phyloP scores from a whole-genome alignment of 202 grass and related monocot genomes.

The Setaria italica region DNA sequence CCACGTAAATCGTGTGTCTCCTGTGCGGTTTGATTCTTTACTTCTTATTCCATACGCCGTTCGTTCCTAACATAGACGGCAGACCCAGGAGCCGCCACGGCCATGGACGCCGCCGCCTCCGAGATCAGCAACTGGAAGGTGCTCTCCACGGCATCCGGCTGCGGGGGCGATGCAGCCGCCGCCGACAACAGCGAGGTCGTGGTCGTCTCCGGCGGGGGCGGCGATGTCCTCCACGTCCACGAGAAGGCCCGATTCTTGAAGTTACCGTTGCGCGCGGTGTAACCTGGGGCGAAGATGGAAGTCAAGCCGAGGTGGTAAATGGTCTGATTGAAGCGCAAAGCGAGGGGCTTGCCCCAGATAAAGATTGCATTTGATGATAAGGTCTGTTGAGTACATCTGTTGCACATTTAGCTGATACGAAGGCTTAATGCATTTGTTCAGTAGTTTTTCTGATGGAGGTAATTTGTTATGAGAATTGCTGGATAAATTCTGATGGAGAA shows the following conservation, averaged over 20 bases:
- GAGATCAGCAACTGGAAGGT: conserved; percentile 67
- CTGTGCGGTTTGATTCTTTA: too few species aligned
- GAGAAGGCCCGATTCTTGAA: not conserved
- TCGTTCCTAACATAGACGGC: not conserved
- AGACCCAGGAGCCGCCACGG: not conserved
- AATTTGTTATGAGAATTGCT: not conserved
- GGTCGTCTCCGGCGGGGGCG: conserved; percentile 35
- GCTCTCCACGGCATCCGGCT: conserved; percentile 44
- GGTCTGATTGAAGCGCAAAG: conserved; percentile 42
- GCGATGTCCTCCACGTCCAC: conserved; percentile 39
- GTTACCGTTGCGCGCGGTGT: not conserved
- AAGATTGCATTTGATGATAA: conserved; percentile 68
- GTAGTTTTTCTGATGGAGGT: not conserved
- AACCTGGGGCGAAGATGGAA: not conserved
- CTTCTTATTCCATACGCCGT: too few species aligned
- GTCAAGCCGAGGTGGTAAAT: not conserved
- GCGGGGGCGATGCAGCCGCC: not conserved
- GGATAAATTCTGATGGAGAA: conserved; percentile 59
- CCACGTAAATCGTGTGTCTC: too few species aligned
- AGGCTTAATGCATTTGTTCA: not conserved
- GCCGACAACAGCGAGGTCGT: conserved; percentile 4
- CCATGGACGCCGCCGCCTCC: conserved; percentile 55
- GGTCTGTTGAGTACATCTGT: conserved; percentile 27
- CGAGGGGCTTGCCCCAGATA: conserved; percentile 56
- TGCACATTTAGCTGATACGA: not conserved